Base-by-base conservation (phyloP, 2,329 filamentous ascomycete genomes). In the Stagonosporopsis chrysanthemi region DNA sequence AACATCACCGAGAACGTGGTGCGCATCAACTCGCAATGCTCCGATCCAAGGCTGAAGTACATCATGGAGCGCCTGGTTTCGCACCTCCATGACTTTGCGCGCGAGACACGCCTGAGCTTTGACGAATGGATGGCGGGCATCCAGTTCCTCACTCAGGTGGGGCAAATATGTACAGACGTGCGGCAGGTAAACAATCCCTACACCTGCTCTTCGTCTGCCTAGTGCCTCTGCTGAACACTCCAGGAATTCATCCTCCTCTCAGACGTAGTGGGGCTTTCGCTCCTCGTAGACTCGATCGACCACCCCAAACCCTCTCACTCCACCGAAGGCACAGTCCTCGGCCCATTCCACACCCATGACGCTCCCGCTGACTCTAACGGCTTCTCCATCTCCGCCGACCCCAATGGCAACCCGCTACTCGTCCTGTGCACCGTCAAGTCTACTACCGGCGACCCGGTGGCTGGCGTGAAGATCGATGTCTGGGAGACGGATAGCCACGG, bases 401-500 rank as follows among this genome's bases (percentile, higher is more conserved):
- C 87, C 0, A 79, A 84, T 29, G 91, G 91, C 47, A 84, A 89
- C 64, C 85, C 88, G 0, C 84, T 91, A 62, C 82, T 94, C 14
- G 88, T 90, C 4, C 72, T 92, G n/a, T 92, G 90, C 79, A 89
- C 83, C 0, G 79, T 94, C 54, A 86, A 83, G 61, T 88, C 92
- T 72, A 85, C 84, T 0, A 38, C 76, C 0, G 90, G 89, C 0
- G 80, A 79, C 1, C 87, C 90, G 0, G 80, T 95, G 28, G 61
- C 78, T 1, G 86, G 81, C 43, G 90, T 88, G 28, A 90, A 88
- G 71, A 84, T 94, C 60, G 90, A 95, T 74, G 88, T 95, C 63
- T 95, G 91, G 91, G 90, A 94, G 78, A 92, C 90, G 8, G 91
- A 94, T 73, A 88, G 84, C 56, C 85, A 86, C n/a, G 91, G 91